Evolutionary conservation across 2,329 filamentous ascomycete species (phyloP).

Genomic region (Aspergillus oerlinghausenensis): DNA sequence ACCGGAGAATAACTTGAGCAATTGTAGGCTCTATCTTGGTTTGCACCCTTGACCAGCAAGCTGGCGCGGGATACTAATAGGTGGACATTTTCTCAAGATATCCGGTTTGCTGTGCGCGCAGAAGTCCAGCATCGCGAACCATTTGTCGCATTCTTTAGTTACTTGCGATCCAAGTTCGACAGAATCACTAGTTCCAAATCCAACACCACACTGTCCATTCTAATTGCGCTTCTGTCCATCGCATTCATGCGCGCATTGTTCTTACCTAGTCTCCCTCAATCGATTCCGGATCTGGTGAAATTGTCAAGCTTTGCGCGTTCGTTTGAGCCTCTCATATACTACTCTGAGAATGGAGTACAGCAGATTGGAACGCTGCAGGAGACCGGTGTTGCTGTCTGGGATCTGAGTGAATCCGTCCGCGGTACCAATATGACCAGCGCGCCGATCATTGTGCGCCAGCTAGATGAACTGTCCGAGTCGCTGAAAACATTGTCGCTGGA

Average conservation of each 20-base stretch:
- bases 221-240: slow-evolving; percentile 62
- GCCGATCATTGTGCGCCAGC: slow-evolving; percentile 74
- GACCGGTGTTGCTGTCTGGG: slow-evolving; percentile 90
- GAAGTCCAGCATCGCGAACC: slow-evolving; percentile 86
- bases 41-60: slow-evolving; percentile 21
- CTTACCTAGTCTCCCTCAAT: slow-evolving; percentile 60
- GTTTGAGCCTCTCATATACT: slow-evolving; percentile 92
- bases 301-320: slow-evolving; percentile 83
- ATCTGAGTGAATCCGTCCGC: slow-evolving; percentile 84
- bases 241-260: slow-evolving; percentile 62
- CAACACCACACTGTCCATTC: slow-evolving; percentile 59
- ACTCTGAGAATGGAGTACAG: slow-evolving; percentile 80
- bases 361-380: slow-evolving; percentile 87
- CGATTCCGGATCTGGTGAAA: slow-evolving; percentile 82
- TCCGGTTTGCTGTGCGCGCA: slow-evolving; percentile 80
- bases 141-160: slow-evolving; percentile 67
- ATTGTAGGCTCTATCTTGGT: slow-evolving; percentile 44
- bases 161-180: slow-evolving; percentile 57
- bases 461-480: slow-evolving; percentile 81
- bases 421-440: slow-evolving; percentile 88
- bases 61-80: slow-evolving; percentile 31
- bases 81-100: slow-evolving; percentile 53
- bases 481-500: slow-evolving; percentile 80
- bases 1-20: slow-evolving; percentile 40
- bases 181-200: slow-evolving; percentile 65